Evolutionary conservation across 768 basidiomycete genomes (phyloP).

Genomic region (Thelephora ganbajun): DNA sequence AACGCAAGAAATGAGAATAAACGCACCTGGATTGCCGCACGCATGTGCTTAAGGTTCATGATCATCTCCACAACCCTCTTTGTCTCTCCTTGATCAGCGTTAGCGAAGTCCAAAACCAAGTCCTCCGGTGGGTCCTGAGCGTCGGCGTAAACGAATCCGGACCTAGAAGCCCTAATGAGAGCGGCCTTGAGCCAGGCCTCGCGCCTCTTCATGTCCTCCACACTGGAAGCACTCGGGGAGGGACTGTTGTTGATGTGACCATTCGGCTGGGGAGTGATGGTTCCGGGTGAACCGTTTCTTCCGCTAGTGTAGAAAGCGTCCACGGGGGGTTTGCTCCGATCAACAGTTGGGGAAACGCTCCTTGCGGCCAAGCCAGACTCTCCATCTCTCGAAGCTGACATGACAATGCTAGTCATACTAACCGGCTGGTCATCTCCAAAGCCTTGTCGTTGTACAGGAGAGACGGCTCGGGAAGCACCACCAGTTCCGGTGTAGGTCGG

Average conservation of each 20-base stretch:
- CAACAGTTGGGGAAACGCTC: conserved; percentile 44
- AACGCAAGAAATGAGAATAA: neutral
- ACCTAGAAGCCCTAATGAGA: conserved; percentile 54
- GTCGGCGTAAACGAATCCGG: conserved; percentile 59
- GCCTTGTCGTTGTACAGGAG: conserved; percentile 27
- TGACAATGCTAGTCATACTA: conserved; percentile 41
- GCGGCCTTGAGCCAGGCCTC: conserved; percentile 82
- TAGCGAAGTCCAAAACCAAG: conserved; percentile 18
- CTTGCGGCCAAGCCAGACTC: conserved; percentile 34
- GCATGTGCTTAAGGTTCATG: conserved; percentile 77
- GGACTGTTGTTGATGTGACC: neutral
- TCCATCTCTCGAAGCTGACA: conserved; percentile 14
- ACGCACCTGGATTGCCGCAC: conserved; percentile 73
- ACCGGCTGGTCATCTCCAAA: conserved; percentile 23
- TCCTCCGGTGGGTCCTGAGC: conserved; percentile 23
- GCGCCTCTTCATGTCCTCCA: conserved; percentile 62
- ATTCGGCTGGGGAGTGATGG: conserved; percentile 32
- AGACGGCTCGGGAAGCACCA: conserved; percentile 38
- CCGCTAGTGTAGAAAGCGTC: conserved; percentile 46
- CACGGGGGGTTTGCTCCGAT: conserved; percentile 38
- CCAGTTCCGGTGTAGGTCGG: conserved; percentile 27
- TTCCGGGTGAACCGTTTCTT: conserved; percentile 43
- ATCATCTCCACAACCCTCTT: conserved; percentile 54
- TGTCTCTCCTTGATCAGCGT: conserved; percentile 30
- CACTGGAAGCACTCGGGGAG: neutral